Base-by-base conservation (phyloP, 345 rosid species). In the Bruguiera parviflora region DNA sequence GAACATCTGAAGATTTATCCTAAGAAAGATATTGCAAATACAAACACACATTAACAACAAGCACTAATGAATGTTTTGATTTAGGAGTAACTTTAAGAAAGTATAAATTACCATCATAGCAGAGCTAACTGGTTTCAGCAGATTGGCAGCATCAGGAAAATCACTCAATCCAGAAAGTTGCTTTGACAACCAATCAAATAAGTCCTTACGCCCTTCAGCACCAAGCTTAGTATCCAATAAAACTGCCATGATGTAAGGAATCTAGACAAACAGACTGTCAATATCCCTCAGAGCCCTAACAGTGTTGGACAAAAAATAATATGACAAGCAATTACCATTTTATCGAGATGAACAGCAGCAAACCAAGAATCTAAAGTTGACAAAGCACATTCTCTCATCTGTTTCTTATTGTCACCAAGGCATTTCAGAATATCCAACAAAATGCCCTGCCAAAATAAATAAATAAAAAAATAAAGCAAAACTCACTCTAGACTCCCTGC, bases 151-250 rank as follows among this genome's bases (percentile, higher is more conserved):
- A 83, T 96, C 99, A 64, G 89, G 58, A 80, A 89, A 89, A 70
- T 89, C 91, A 68, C 65, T 85, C 72, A 87, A 82, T 73, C 84
- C 91, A 75, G 90, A 72, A 55, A 96, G 91, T 65, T 92, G 97
- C 81, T 75, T 92, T 61, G 91, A 81, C 78, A 88, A 87, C 99
- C 99, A 96, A 87, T 96, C 99, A 86, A 96, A 89, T 66, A 96
- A 94, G 83, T 92, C 99, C 84, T 90, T 96, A 25, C 97, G 98
- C 68, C 99, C 99, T 79, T 96, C 99, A 39, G 92, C 94, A 53
- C 99, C 99, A 80, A 96, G 88, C 83, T 96, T 96, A 73, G 87
- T 58, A 66, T 96, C 99, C 9, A 84, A 77, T 70, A 92, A 72
- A 68, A 92, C 85, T 67, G 89, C 66, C 61, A 87, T 78, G 66